Evolutionary conservation across 345 rosid species (phyloP), one percentile per base, ranked within the genome.

Genomic region (Syzygium aromaticum): DNA sequence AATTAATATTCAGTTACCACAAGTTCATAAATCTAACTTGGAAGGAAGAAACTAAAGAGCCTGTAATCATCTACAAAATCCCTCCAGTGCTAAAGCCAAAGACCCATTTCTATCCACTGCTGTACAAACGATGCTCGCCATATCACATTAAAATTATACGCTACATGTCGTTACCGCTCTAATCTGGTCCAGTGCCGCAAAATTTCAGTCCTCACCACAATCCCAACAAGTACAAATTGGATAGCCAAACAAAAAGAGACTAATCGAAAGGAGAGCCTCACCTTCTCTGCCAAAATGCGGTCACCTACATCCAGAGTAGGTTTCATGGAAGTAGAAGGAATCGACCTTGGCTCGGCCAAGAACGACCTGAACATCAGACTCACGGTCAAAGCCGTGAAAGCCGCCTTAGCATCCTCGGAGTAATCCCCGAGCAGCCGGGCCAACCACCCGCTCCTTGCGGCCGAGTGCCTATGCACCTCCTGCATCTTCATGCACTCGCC

Each of bases 271-370:
- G 52, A 87, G 33, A 56, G 27, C 91, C 85, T 91, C 86, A 93
- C 99, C 98, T 95, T 97, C 91, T 96, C 99, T 0, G 98, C 97
- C 86, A 97, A 85, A 90, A 97, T 89, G 84, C 98, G 97, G 89
- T 96, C 98, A 78, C 98, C 98, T 19, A 94, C 95, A 87, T 95
- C 98, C 15, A 97, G 93, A 51, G 98, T 97, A 56, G 99, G 99
- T 78, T 51, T 90, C 99, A 97, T 97, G 85, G 98, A 97, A 43
- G 90, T 19, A 0, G 98, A 94, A n/a, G 98, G 98, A 86, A 97
- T 97, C 16, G 97, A 96, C 86, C 95, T 94, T 1, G 98, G 98
- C 94, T 96, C 98, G 3, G 98, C 99, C 88, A 97, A 84, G 83
- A 91, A 90, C 12, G 98, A 96, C 64, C 93, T 93, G 89, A 94